A percentile compares a stretch with the other conserved stretches of the same genome.
phyloP scores from a whole-genome alignment of 108 stramenopile species.

The Cyclotella sp. region DNA sequence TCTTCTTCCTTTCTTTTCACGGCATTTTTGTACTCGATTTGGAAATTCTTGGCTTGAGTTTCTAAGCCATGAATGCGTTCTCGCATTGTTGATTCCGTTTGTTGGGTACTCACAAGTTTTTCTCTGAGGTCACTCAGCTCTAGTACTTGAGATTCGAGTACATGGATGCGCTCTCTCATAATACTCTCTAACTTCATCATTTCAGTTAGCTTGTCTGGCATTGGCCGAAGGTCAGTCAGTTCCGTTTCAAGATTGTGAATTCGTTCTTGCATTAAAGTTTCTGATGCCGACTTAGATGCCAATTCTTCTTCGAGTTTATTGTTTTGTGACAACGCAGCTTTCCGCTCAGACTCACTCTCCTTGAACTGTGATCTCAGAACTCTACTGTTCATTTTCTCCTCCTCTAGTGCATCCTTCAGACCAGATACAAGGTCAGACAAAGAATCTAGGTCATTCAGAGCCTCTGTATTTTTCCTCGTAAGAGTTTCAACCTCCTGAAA shows the following conservation, averaged over 20 bases:
- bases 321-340: constrained; percentile 17
- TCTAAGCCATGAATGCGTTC: constrained; percentile 34
- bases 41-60: constrained; percentile 34
- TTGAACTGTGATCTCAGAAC: constrained; percentile 41
- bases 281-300: constrained; percentile 22
- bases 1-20: constrained; percentile 37
- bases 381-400: constrained; percentile 32
- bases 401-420: constrained; percentile 36
- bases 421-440: constrained; percentile 35
- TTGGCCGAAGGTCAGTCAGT: constrained; percentile 21
- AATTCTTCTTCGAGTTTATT: constrained; percentile 20
- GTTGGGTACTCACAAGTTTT: constrained; percentile 18
- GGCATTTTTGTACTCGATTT: constrained; percentile 27
- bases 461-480: constrained; percentile 24
- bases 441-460: constrained; percentile 35
- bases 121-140: constrained; percentile 28
- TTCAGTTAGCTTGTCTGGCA: constrained; percentile 23
- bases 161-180: constrained; percentile 30
- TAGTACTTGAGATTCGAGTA: constrained; percentile 30
- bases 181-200: constrained; percentile 28
- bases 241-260: constrained; percentile 27
- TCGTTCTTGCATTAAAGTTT: constrained; percentile 20
- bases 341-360: constrained; percentile 40
- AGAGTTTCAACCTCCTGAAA: constrained; percentile 38
- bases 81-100: constrained; percentile 16